A percentile compares a stretch with the other conserved stretches of the same genome.
These are phyloP conservation scores for Austroboletus niveus DNA, from an alignment of 1,284 basidiomycete genomes.

Conservation along the genomic window DNA sequence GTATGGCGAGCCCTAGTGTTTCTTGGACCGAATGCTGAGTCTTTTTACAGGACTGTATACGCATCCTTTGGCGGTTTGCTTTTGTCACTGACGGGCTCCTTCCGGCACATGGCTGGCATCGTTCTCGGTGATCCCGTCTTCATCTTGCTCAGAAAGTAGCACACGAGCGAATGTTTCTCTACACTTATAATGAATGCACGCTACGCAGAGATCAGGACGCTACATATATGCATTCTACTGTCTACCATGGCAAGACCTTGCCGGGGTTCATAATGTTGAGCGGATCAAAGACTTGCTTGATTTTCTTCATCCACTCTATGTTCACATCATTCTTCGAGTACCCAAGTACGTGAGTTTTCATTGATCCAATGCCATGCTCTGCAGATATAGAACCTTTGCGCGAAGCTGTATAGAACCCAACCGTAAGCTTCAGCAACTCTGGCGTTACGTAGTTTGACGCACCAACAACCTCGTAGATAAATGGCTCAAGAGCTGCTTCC, in stretches of 20 bases:
- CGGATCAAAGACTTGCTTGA: constrained; percentile 92
- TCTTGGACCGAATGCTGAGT: constrained; percentile 4
- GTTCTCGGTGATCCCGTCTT: constrained; percentile 94
- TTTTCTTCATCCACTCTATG: constrained; percentile 86
- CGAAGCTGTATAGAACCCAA: constrained; percentile 41
- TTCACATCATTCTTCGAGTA: constrained; percentile 85
- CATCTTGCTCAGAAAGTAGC: constrained; percentile 79
- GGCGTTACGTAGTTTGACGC: constrained; percentile 31
- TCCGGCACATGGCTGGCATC: constrained; percentile 89
- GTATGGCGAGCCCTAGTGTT: constrained; percentile 41
- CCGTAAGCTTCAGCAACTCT: constrained; percentile 2
- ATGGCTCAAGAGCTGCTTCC: constrained; percentile 88
- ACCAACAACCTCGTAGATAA: constrained; percentile 92
- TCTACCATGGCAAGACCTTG: constrained; percentile 56
- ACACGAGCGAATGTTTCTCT: background rate
- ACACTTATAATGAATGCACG: background rate
- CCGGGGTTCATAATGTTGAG: constrained; percentile 90
- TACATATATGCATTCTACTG: background rate
- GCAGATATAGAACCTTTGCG: constrained; percentile 92
- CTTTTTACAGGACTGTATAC: constrained; percentile 77
- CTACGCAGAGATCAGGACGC: background rate
- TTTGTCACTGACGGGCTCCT: constrained; percentile 92
- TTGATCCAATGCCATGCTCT: constrained; percentile 93
- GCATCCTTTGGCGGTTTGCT: constrained; percentile 96
- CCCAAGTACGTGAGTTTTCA: constrained; percentile 90